Evolutionary conservation across 139 green algal species (phyloP).

Genomic region (Chlorella sorokiniana): DNA sequence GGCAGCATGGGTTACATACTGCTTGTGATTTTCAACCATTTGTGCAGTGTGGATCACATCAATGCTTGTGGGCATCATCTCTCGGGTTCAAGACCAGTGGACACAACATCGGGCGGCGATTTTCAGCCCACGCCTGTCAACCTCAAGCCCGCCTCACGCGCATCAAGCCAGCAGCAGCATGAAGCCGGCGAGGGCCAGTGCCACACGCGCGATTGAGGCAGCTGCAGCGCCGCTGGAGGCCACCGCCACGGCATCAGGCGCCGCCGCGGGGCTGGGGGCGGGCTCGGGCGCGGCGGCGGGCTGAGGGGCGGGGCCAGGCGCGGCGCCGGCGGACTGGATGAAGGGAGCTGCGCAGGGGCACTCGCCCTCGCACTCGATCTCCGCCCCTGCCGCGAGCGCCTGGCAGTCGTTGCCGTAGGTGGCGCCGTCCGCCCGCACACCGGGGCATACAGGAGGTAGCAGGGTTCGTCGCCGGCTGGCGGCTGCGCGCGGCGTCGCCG

Average conservation of each 20-base stretch:
- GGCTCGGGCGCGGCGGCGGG: background rate
- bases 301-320: background rate
- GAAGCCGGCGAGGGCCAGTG: background rate
- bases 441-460: background rate
- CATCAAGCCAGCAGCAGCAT: background rate
- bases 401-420: background rate
- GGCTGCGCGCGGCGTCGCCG: too few species aligned
- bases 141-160: background rate
- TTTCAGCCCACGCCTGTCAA: too few species aligned
- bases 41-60: too few species aligned
- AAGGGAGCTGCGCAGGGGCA: background rate
- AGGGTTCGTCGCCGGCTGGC: too few species aligned
- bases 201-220: background rate
- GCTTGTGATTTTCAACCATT: too few species aligned
- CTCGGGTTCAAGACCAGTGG: too few species aligned
- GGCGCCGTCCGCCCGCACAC: background rate
- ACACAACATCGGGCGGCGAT: too few species aligned
- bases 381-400: background rate
- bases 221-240: background rate
- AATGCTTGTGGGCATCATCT: too few species aligned
- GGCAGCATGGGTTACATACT: too few species aligned
- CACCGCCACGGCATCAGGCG: background rate
- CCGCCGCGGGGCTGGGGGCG: too few species aligned
- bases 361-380: background rate
- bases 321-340: too few species aligned